Base-by-base conservation (phyloP, 2,329 filamentous ascomycete genomes). In the Aspergillus ustus region DNA sequence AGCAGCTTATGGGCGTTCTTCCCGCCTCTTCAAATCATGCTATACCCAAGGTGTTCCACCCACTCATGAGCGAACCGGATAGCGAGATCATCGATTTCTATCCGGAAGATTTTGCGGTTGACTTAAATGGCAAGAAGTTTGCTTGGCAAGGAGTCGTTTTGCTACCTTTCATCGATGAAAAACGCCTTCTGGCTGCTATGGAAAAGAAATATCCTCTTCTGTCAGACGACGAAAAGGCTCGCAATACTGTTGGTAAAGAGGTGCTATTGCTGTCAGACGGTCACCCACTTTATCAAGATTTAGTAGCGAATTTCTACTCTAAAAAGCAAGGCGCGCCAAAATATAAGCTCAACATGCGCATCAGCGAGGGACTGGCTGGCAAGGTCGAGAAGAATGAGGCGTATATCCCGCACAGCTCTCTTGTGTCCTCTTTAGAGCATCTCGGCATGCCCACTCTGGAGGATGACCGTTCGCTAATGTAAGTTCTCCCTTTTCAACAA, bases 11-110 rank as follows among this genome's bases (percentile, higher is more conserved):
- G 95, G 96, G 95, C 70, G 95, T 99, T 54, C 84, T 99, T 72
- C 95, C 95, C 17, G 93, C 95, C 4, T 92, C 91, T 2, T 98
- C 94, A 13, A 92, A 93, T 59, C 93, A 97, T 75, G 91, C 94
- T 17, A 89, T 99, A 51, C 95, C 95, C 0, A 85, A 90, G 61
- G 85, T 91, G 2, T 99, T 98, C 80, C 93, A 97, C 72, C 85
- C 89, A 59, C 84, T 99, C 19, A 99, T 99, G 95, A 90, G 89
- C 28, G 84, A 96, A 9, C 84, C 90, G 15, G 88, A 96, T 50
- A 97, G 93, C 71, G 89, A 93, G 52, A 98, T 99, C 69, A 92
- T 97, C 67, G 94, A 99, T 75, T 99, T 99, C 76, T 99, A 99
- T 71, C 96, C 96, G 0, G 91, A 93, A 72, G 92, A 97, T 25